Evolutionary conservation across 306 rosid genomes (phyloP), one percentile per base, ranked within the genome.

Genomic region (Alnus glutinosa): DNA sequence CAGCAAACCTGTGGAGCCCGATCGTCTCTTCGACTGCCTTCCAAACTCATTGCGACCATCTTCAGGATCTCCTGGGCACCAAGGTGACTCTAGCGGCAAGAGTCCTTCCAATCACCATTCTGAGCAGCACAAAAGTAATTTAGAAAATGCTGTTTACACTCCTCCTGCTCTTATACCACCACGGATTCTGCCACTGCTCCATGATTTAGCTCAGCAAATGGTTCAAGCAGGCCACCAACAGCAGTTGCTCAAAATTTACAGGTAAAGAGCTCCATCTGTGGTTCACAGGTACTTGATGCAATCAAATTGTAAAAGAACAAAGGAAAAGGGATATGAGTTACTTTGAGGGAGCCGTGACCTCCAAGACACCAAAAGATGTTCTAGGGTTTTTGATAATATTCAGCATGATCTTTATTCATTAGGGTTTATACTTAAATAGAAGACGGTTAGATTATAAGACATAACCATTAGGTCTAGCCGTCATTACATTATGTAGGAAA

Each of bases 1-100:
- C 89, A 95, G 99, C 91, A 95, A 95, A 82, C 94, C 98, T 50
- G 99, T 95, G 97, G 99, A 95, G 73, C 99, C 98, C 67, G 97
- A 95, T 70, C 93, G 98, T 55, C 97, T 95, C 82, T 95, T 95
- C 64, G 99, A 95, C 71, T 88, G 99, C 82, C 97, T 95, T 77
- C 98, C 98, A 37, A 95, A 89, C 86, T 91, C 98, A n/a, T 83
- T 95, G 86, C 89, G 95, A 77, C 99, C 98, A 74, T 91, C 97
- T 16, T 83, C 98, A 10, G 97, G 89, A 61, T 94, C 98, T 70
- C 97, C 99, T 76, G 97, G 88, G 23, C 89, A 83, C 66, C 93
- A 83, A 46, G 90, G 92, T 70, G 92, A 89, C 36, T 72, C 86
- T 47, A 77, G 75, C 83, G 90, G 87, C 79, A 92, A 85, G 83